Base-by-base conservation (phyloP, 345 rosid genomes). In the Eucalyptus sp. region DNA sequence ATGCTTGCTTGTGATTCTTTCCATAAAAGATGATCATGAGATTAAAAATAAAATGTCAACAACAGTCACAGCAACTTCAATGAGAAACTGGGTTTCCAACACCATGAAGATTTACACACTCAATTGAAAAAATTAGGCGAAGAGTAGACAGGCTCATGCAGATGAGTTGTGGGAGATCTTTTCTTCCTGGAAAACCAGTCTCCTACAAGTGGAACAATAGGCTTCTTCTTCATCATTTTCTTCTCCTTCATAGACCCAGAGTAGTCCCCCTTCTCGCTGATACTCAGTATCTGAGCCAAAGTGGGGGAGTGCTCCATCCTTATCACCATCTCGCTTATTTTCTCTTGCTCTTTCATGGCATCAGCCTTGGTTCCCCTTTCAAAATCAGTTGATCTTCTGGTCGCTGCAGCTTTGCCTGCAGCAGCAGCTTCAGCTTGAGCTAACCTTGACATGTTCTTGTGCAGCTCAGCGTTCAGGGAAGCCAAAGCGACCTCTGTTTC, bases 401-500 rank as follows among this genome's bases (percentile, higher is more conserved):
- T 46, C 49, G 37, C 80, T 33, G 22, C 56, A 31, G 87, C 80
- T 49, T 50, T 58, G 22, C 89, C 89, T 2, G 90, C 94, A 3
- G 91, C 94, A 18, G 94, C 94, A 4, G 96, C 96, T 1, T 91
- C 96, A 8, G 96, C 96, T 93, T 93, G 95, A 0, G 96, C 99
- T 88, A 96, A 56, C 93, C 93, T 96, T 8, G 99, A 93, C 97
- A 94, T 94, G 90, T 92, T 97, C 93, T 89, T 95, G 87, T 97
- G 98, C 60, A 97, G 92, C 91, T 96, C 97, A 1, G 99, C 96
- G 6, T 96, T 96, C 87, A 97, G 90, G 2, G 93, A 90, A 52
- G 99, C 99, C 93, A 97, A 86, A 1, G 98, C 95, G 7, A 95
- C 88, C 89, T 96, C 99, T 12, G 94, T 96, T 89, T 96, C 96